Conservation (phyloP, 2,329 filamentous ascomycete species). For the Ophiocordyceps camponoti-floridani region DNA sequence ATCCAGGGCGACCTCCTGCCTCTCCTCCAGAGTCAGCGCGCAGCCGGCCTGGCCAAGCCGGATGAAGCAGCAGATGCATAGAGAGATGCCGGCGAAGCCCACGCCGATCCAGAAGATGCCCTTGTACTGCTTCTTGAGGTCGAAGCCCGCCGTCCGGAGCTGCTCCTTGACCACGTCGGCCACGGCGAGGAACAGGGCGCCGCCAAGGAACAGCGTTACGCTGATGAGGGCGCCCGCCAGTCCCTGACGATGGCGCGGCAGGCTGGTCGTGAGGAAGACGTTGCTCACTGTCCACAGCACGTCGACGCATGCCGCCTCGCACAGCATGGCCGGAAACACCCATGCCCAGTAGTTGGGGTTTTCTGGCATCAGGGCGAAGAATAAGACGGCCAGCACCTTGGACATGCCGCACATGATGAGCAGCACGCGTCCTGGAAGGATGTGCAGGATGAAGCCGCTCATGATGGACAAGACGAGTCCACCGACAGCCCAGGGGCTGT, state of each 20-base stretch:
- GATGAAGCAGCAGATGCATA: slow-evolving; percentile 19
- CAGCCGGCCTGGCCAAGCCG: slow-evolving; percentile 9
- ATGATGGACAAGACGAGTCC: slow-evolving; percentile 45
- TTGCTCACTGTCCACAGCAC: slow-evolving; percentile 60
- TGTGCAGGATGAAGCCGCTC: slow-evolving; percentile 48
- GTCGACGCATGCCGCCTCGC: slow-evolving; percentile 57
- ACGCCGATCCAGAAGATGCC: slow-evolving; percentile 43
- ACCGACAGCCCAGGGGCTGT: slow-evolving; percentile 46
- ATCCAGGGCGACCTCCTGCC: slow-evolving; percentile 8
- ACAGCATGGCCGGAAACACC: slow-evolving; percentile 52
- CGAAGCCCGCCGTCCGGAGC: slow-evolving; percentile 20
- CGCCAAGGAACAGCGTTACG: slow-evolving; percentile 51
- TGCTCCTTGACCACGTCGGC: slow-evolving; percentile 40
- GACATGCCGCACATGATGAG: slow-evolving; percentile 43
- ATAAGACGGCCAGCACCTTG: slow-evolving; percentile 36
- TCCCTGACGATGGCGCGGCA: slow-evolving; percentile 49
- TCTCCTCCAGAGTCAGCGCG: slow-evolving; percentile 25
- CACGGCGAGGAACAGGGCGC: slow-evolving; percentile 54
- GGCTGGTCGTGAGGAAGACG: slow-evolving; percentile 57
- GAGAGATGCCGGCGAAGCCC: slow-evolving; percentile 26
- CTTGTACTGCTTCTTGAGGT: slow-evolving; percentile 34
- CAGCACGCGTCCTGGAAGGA: slow-evolving; percentile 43
- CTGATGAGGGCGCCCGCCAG: slow-evolving; percentile 56
- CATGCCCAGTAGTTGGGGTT: slow-evolving; percentile 46
- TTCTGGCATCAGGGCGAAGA: slow-evolving; percentile 46